Base-by-base conservation (phyloP, 352 stramenopile genomes). In the Phytophthora sojae region DNA sequence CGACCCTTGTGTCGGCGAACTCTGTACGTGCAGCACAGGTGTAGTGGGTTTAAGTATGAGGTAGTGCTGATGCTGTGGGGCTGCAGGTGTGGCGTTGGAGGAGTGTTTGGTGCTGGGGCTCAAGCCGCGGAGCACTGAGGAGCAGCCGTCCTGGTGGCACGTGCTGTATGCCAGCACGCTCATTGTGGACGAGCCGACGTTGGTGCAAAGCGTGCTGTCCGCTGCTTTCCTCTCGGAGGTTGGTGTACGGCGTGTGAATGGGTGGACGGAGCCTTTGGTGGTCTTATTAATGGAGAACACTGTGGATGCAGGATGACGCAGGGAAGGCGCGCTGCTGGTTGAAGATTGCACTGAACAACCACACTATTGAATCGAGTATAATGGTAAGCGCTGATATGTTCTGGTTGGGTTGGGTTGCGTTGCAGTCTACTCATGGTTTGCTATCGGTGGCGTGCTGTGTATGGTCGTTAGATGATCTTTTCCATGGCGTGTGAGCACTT, bases 281-380 rank as follows among this genome's bases (percentile, higher is more conserved):
- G 19, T 26, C 54, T 63, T 21, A 11, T 57, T 77, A 25, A 60
- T 50, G 25, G 44, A 17, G 12, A 44, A 44, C 9, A 12, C 14
- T 44, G 54, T 59, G 23, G 45, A 17, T 29, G 17, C 54, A 93
- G 83, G 88, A 74, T 6, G 85, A 93, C 64, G 71, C 67, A 25
- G 89, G 86, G 8, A 94, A 92, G 57, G 79, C 80, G 11, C 75
- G 79, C 6, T 93, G 84, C 59, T 96, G 89, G 89, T 69, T 96
- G 30, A 94, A 94, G 67, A 75, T 94, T 32, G 87, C 85, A 19
- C 63, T 96, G 15, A 96, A 94, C 58, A 92, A 89, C 35, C 83
- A 88, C 55, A 90, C 86, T 3, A 78, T 96, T 66, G 89, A 94
- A 62, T 88, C 86, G 1, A 96, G 85, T 66, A 75, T 94, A 15